Evolutionary conservation across 2,329 filamentous ascomycete species (phyloP), one percentile per base, ranked within the genome.

Genomic region (Colletotrichum scovillei): DNA sequence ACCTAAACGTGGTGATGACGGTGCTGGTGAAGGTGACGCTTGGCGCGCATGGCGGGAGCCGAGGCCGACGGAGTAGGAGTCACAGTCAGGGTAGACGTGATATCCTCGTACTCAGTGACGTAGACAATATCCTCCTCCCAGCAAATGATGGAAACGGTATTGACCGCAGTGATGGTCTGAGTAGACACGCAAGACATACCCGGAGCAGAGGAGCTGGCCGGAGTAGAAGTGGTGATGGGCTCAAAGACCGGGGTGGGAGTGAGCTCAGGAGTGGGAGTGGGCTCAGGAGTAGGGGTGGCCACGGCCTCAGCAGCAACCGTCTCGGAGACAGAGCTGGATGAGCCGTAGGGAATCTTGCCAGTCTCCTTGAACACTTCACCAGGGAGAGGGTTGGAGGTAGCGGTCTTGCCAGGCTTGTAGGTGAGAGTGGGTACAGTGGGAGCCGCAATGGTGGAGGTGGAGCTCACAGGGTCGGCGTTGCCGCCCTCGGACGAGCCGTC

Each of bases 51-150:
- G 26, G 30, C 35, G 49, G 52, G 63, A 49, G 77, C 76, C 35
- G 77, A 77, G 12, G 74, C 74, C 3, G 77, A 74, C 38, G 76
- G 65, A n/a, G 78, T 78, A 8, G 81, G 79, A 30, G 81, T 79
- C 12, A 80, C 78, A 2, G 83, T 83, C n/a, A 84, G 80, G 0
- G 86, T 86, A 5, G 83, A 79, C 2, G 84, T 84, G 26, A 81
- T 79, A 28, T 84, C 82, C 16, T 82, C 78, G 30, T 84, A 79
- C 67, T 86, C 81, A 0, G 87, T 90, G 19, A 90, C 87, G 64
- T 86, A 90, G 32, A 90, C 85, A 5, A 86, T 78, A 58, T 88
- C 85, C 81, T 91, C 85, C 65, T 88, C 86, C 86, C 88, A 90
- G 14, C 90, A 79, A 26, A 92, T 85, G 81, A 91, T 87, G 74